A percentile compares a stretch with the other conserved stretches of the same genome.
Evolutionary conservation across 441 rosid genomes (phyloP).

Genomic region (Jatropha multifida): DNA sequence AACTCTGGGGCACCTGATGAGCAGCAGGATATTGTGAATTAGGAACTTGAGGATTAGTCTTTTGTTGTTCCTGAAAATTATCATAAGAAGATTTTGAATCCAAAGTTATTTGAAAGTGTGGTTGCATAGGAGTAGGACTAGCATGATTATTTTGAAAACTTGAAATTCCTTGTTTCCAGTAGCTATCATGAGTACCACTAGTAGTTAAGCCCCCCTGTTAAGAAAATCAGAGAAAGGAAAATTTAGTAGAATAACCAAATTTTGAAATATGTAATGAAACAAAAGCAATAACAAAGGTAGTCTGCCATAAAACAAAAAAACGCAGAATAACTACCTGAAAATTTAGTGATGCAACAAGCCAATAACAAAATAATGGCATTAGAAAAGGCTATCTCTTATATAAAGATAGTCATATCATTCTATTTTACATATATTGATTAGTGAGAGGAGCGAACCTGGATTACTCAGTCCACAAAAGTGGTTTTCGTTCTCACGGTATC

Average conservation of each 20-base stretch:
- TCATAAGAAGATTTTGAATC: constrained; percentile 62
- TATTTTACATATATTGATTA: too few relatives aligned
- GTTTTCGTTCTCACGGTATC: too few relatives aligned
- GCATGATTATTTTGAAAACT: constrained; percentile 62
- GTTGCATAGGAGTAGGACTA: constrained; percentile 57
- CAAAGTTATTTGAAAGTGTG: constrained; percentile 59
- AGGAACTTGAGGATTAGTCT: constrained; percentile 58
- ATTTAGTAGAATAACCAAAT: constrained; percentile 19
- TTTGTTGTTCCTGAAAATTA: constrained; percentile 79
- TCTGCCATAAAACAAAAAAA: background rate
- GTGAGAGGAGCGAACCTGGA: too few relatives aligned
- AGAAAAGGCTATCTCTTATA: too few relatives aligned
- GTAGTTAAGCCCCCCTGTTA: constrained; percentile 64
- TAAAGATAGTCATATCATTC: too few relatives aligned
- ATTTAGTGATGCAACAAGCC: background rate
- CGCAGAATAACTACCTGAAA: background rate
- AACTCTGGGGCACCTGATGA: constrained; percentile 64
- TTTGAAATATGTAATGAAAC: background rate
- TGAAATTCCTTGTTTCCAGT: constrained; percentile 66
- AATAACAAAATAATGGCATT: background rate
- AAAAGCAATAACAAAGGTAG: background rate
- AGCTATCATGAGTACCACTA: constrained; percentile 60
- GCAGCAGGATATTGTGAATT: constrained; percentile 56
- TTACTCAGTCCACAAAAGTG: too few relatives aligned
- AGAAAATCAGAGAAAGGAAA: constrained; percentile 23